Percentiles rank a stretch among this genome's conserved stretches.
These are phyloP conservation scores for Botrytis squamosa DNA, from an alignment of 2,329 filamentous ascomycete species.

Conservation along the genomic window DNA sequence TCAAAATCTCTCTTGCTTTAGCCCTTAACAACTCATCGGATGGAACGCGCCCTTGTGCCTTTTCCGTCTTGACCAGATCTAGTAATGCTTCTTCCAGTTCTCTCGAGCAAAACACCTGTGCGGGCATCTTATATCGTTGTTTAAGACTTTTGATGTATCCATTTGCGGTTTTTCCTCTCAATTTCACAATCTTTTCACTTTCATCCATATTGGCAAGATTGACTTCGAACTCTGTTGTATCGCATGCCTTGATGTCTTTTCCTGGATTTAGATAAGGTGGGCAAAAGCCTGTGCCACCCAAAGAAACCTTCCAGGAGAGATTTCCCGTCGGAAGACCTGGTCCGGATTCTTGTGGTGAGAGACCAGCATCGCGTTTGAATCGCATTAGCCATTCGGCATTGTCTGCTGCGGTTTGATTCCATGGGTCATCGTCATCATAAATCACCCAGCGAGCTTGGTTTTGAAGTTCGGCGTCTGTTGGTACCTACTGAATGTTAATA, in stretches of 20 bases:
- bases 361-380: conserved; percentile 59
- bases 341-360: conserved; percentile 48
- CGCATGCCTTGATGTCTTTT: conserved; percentile 41
- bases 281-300: conserved; percentile 55
- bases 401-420: conserved; percentile 63
- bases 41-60: conserved; percentile 47
- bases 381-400: conserved; percentile 62
- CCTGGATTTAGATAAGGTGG: conserved; percentile 52
- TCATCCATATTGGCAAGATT: conserved; percentile 24
- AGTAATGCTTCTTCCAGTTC: conserved; percentile 57
- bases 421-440: conserved; percentile 64
- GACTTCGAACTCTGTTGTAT: conserved; percentile 38
- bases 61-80: conserved; percentile 47
- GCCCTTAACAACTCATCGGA: conserved; percentile 48
- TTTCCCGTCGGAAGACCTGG: conserved; percentile 48
- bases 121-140: conserved; percentile 48
- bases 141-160: conserved; percentile 48
- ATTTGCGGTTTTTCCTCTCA: conserved; percentile 48
- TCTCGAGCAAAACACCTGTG: conserved; percentile 56
- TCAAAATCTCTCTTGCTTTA: conserved; percentile 50
- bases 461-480: conserved; percentile 61
- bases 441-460: conserved; percentile 63
- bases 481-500: conserved; percentile 35
- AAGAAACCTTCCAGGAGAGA: conserved; percentile 47
- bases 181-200: conserved; percentile 43